Evolutionary conservation across 441 rosid genomes (phyloP), one percentile per base, ranked within the genome.

Genomic region (Caryocar brasiliense): DNA sequence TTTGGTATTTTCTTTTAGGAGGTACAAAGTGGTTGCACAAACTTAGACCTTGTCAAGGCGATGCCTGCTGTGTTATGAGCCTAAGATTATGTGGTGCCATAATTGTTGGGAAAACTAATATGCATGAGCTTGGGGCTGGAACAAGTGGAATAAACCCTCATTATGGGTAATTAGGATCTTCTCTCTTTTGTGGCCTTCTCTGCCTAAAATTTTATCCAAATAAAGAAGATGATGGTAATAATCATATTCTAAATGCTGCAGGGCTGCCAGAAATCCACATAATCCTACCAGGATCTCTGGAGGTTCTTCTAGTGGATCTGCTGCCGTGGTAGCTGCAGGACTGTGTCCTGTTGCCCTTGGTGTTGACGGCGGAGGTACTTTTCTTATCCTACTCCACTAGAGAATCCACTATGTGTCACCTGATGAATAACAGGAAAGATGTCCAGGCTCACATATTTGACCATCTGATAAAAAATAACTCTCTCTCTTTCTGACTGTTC

Each of bases 41-140:
- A 56, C 8, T 67, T 21, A 77, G 93, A 66, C 61, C 51, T 4
- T 79, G 88, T 36, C 60, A 57, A 38, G 66, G 48, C 1, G 93
- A 84, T 19, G 93, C 93, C 1, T 67, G 73, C 27, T 79, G 88
- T 15, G 80, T 81, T 8, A 41, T 3, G 66, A 76, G 79, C 34
- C 84, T 84, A 6, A 69, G 86, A 56, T 55, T 37, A 21, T 79
- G 93, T 4, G 93, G 93, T 2, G 93, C 86, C n/a, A 40, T 84
- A 14, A 60, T 84, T 39, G 66, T 84, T 32, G 93, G 93, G 1
- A 84, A 84, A 59, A 84, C 88, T 27, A 84, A 84, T 38, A 84
- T 84, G 93, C 93, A 84, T 27, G 88, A 84, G 73, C 80, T 84
- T 13, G 93, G 93, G 1, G 88, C 85, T 26, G 93, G 93, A 56